phyloP scores from a whole-genome alignment of 345 rosid genomes.

The Rhizophora apiculata region DNA sequence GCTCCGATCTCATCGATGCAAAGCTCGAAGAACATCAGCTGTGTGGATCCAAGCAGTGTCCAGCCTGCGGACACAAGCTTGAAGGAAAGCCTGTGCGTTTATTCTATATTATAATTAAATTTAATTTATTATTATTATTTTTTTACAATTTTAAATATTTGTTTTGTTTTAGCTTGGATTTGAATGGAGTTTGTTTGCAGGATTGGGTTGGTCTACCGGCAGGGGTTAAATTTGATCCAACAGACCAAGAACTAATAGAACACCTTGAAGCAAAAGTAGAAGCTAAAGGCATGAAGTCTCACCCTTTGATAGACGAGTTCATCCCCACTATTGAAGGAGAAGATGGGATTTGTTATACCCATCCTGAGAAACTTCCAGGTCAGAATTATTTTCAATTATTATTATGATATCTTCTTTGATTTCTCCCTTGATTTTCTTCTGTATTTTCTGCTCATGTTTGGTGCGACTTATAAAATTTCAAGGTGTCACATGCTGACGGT shows the following conservation, averaged over 20 bases:
- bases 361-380: conserved; percentile 99
- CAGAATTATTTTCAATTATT: neutral
- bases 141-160: neutral
- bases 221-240: conserved; percentile 97
- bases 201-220: conserved; percentile 99
- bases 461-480: conserved; percentile 30
- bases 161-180: conserved; percentile 11
- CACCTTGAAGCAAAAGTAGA: conserved; percentile 96
- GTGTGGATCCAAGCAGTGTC: conserved; percentile 91
- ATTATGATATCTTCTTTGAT: neutral
- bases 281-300: conserved; percentile 77
- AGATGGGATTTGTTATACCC: conserved; percentile 99
- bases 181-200: conserved; percentile 41
- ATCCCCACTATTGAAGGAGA: conserved; percentile 98
- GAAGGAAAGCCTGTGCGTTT: conserved; percentile 81
- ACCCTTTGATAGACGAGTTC: conserved; percentile 95
- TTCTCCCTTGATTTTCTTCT: neutral
- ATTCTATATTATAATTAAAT: too few species aligned
- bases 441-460: conserved; percentile 17
- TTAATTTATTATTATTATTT: too few species aligned
- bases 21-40: conserved; percentile 92
- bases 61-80: conserved; percentile 92
- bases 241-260: conserved; percentile 95
- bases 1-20: conserved; percentile 83
- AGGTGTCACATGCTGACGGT: neutral